Percentiles rank a stretch among this genome's conserved stretches.
phyloP scores from a whole-genome alignment of 1,284 basidiomycete species.

The Mycosarcoma mackinlayi region DNA sequence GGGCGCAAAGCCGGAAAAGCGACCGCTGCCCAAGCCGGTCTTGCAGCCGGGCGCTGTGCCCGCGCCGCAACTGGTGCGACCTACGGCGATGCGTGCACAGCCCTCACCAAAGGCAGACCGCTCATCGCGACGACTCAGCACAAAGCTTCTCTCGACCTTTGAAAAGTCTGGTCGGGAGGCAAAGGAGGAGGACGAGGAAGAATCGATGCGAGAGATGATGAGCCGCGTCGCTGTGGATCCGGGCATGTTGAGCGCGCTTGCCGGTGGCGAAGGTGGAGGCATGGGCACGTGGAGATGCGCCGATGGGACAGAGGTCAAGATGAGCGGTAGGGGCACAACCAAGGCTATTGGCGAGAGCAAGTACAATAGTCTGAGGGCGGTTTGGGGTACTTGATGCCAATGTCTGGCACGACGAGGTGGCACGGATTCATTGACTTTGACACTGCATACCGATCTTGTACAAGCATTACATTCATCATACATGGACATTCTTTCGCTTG shows the following conservation, averaged over 20 bases:
- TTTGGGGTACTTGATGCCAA: conserved; percentile 59
- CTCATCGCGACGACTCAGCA: conserved; percentile 30
- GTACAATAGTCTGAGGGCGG: conserved; percentile 50
- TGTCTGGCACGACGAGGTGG: no score
- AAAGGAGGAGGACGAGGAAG: conserved; percentile 6
- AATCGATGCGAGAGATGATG: conserved; percentile 37
- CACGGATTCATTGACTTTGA: no score
- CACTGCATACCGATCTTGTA: no score
- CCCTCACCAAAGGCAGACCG: conserved; percentile 17
- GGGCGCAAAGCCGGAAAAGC: conserved; percentile 24
- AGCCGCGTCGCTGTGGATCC: conserved; percentile 41
- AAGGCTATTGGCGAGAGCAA: conserved; percentile 55
- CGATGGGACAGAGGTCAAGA: conserved; percentile 40
- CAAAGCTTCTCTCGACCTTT: conserved; percentile 37
- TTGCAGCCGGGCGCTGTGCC: conserved; percentile 33
- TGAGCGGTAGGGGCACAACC: conserved; percentile 58
- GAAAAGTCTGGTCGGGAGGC: conserved; percentile 14
- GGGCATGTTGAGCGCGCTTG: conserved; percentile 32
- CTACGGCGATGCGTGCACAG: conserved; percentile 33
- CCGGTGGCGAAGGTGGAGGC: conserved; percentile 14
- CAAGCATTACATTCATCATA: conserved; percentile 10
- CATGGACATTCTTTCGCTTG: not conserved
- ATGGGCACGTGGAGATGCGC: conserved; percentile 21
- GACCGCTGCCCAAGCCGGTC: conserved; percentile 37
- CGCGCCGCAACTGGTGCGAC: conserved; percentile 31